These are phyloP conservation scores for Sarcocystis neurona DNA, from an alignment of 169 alveolate species.

Conservation along the genomic window DNA sequence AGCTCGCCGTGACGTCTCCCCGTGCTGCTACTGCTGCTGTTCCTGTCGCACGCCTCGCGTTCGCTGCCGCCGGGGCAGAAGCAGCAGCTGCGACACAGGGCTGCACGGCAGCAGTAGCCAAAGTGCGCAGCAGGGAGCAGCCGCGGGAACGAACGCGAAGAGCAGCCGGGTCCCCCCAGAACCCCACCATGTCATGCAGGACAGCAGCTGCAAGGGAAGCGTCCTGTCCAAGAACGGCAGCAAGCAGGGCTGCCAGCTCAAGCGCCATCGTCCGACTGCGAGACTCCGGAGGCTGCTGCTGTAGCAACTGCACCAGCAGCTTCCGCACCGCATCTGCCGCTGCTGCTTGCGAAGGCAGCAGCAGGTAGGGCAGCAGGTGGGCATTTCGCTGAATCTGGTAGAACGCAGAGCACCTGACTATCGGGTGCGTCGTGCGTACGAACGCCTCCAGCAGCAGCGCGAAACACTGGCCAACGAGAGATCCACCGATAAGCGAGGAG, in stretches of 20 bases:
- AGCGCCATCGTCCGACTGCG: neutral
- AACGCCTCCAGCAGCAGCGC: constrained; percentile 7
- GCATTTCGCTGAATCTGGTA: neutral
- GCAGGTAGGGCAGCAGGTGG: constrained; percentile 9
- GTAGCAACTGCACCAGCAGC: neutral
- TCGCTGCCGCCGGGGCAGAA: too few species aligned
- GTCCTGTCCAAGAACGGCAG: neutral
- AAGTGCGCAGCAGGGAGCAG: too few species aligned
- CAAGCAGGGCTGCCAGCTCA: neutral
- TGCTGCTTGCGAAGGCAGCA: constrained; percentile 1
- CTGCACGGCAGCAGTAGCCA: too few species aligned
- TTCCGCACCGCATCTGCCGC: neutral
- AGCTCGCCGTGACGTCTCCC: neutral
- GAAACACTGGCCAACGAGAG: constrained; percentile 11
- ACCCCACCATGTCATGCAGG: neutral
- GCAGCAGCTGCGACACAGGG: too few species aligned
- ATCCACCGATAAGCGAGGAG: neutral
- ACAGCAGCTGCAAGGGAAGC: neutral
- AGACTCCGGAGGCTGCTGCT: neutral
- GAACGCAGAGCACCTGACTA: neutral
- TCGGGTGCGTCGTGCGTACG: constrained; percentile 5
- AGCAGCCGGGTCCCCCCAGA: neutral
- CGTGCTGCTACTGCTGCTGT: too few species aligned
- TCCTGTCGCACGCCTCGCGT: neutral
- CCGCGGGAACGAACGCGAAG: neutral